Evolutionary conservation across 2,329 filamentous ascomycete genomes (phyloP), one percentile per base, ranked within the genome.

Genomic region (Apiospora sp.): DNA sequence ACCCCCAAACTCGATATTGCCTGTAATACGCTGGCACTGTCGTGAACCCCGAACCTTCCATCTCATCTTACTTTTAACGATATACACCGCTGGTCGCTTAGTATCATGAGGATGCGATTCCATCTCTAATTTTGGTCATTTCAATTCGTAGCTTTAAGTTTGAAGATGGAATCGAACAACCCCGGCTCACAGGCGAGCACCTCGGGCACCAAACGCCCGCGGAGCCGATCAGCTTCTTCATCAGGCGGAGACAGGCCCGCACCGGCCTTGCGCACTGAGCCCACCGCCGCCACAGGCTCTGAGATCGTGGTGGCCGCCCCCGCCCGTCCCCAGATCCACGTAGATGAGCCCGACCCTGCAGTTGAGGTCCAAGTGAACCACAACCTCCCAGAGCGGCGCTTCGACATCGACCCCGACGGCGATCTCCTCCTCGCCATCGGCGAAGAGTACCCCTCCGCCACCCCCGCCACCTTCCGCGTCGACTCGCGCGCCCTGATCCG

Each of bases 401-500:
- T 24, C 37, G 27, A 46, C 34, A 48, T 73, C 24, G 54, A 72
- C 49, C 54, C 72, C 10, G 71, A 67, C 41, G 67, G 68, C 58
- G 72, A 72, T 30, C 70, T 74, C 6, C 67, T 69, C 4, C 70
- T 75, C 14, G 67, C 41, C 8, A 70, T 75, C 3, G 72, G 71
- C 34, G 70, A 67, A 10, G 71, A 70, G 7, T 70, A 73, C 12
- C 70, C 74, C 2, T 46, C 70, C 41, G 73, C 10, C 46, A 72
- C n/a, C 70, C 73, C 43, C 61, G 58, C 71, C 41, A 67, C 68
- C 1, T 80, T 76, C 34, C 41, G 75, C 2, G 79, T 79, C 3
- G 78, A 76, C 67, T 77, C 78, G 12, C 75, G 72, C 14, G 71
- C 78, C 0, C 71, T 80, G 1, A 74, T 76, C 2, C 74, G 78